Evolutionary conservation across 225 moss, liverwort and hornwort species (phyloP).

Genomic region (Straminergon stramineum): DNA sequence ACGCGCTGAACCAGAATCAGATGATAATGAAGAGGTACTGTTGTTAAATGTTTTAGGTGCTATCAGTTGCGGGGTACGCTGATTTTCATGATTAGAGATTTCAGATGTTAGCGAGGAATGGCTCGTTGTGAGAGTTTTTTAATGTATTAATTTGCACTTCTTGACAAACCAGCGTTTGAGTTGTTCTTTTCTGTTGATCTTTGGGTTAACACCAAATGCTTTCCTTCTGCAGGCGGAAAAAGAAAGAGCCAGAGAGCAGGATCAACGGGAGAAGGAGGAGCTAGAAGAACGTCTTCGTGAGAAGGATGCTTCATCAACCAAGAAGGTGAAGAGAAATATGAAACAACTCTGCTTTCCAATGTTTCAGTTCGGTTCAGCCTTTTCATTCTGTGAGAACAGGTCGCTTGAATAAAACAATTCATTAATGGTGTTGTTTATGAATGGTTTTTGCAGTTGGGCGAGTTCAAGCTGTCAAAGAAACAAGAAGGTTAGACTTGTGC

Average conservation of each 20-base stretch:
- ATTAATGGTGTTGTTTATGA: not conserved
- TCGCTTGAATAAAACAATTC: not conserved
- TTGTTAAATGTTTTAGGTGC: not conserved
- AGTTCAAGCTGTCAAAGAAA: constrained; percentile 48
- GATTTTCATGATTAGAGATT: not conserved
- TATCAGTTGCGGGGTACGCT: not conserved
- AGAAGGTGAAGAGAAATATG: constrained; percentile 17
- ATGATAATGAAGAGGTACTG: constrained; percentile 66
- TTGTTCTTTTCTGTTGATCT: not conserved
- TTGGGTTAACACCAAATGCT: not conserved
- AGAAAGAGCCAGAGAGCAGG: constrained; percentile 75
- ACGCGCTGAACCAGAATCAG: constrained; percentile 39
- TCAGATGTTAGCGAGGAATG: not conserved
- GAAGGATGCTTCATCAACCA: constrained; percentile 72
- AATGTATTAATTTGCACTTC: not conserved
- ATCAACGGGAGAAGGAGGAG: constrained; percentile 79
- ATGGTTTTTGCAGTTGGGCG: constrained; percentile 33
- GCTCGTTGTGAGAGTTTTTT: not conserved
- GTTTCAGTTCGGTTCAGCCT: not conserved
- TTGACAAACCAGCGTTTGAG: not conserved
- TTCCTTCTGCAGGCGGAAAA: constrained; percentile 37
- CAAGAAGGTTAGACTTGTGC: constrained; percentile 34
- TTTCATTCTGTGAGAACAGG: not conserved
- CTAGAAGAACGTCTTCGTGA: constrained; percentile 71
- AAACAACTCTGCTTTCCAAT: not conserved